These are phyloP conservation scores for Leccinum imitatum DNA, from an alignment of 768 basidiomycete species.

Conservation along the genomic window DNA sequence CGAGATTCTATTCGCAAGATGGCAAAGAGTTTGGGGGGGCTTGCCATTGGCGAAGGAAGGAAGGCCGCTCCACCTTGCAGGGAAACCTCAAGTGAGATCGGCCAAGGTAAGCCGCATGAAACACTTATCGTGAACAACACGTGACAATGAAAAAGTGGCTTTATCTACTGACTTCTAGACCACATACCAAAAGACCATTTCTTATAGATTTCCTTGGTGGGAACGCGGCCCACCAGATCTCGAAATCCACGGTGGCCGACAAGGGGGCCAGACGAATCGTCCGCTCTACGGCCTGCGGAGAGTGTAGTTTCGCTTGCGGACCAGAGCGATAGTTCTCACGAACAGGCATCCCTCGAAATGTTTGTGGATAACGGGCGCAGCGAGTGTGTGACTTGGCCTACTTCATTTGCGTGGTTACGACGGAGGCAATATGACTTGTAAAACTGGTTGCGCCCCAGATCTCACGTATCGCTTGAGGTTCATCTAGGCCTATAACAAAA, in stretches of 20 bases:
- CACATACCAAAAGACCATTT: neutral
- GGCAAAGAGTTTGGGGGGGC: constrained; percentile 1
- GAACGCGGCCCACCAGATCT: neutral
- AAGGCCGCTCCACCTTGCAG: neutral
- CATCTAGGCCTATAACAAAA: neutral
- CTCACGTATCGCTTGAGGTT: neutral
- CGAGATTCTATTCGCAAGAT: constrained; percentile 1
- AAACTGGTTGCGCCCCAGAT: neutral
- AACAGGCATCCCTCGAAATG: neutral
- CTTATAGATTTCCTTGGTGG: neutral
- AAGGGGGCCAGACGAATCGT: neutral
- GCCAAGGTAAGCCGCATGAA: neutral
- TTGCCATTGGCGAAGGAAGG: constrained; percentile 7
- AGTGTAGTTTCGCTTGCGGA: neutral
- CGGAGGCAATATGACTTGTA: neutral
- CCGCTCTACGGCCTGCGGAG: neutral
- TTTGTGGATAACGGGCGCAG: neutral
- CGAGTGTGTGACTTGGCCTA: neutral
- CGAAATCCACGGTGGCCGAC: neutral
- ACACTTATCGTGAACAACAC: neutral
- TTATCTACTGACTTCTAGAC: neutral
- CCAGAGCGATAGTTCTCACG: neutral
- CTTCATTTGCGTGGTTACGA: neutral
- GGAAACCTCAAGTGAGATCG: neutral
- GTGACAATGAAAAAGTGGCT: neutral